A percentile compares a stretch with the other conserved stretches of the same genome.
Conservation (phyloP, 768 basidiomycete genomes). For the Boletus subcaerulescens region DNA sequence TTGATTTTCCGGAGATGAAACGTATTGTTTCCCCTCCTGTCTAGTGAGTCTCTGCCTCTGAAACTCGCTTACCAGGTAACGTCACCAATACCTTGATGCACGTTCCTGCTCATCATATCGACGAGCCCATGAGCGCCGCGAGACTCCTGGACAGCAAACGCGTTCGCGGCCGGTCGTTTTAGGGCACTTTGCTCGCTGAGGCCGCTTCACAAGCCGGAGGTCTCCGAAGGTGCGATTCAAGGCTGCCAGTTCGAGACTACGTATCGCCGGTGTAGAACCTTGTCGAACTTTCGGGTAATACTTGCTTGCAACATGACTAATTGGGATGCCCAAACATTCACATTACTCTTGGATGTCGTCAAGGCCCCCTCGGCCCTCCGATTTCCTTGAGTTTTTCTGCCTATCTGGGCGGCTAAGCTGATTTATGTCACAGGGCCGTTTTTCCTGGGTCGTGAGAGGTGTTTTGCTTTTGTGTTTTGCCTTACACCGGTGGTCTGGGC, state of each 20-base stretch:
- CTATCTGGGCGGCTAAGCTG: neutral
- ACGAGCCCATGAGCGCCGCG: neutral
- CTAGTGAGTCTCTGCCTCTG: neutral
- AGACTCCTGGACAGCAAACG: neutral
- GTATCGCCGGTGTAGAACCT: neutral
- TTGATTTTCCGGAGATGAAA: constrained; percentile 12
- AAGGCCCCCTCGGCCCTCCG: no score
- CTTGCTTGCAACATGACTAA: neutral
- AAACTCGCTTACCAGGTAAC: constrained; percentile 13
- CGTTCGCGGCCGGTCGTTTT: neutral
- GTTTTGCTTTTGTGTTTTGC: neutral
- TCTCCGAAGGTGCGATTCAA: neutral
- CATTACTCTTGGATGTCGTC: no score
- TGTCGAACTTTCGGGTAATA: neutral
- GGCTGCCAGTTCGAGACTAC: no score
- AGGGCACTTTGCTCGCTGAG: neutral
- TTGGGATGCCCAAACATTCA: neutral
- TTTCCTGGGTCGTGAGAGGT: neutral
- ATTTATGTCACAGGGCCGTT: neutral
- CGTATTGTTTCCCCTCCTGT: neutral
- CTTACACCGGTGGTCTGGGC: no score
- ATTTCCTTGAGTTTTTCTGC: neutral
- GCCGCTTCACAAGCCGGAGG: neutral
- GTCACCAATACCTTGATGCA: constrained; percentile 7
- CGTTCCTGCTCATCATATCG: neutral